A percentile compares a stretch with the other conserved stretches of the same genome.
These are phyloP conservation scores for Clonostachys sp. DNA, from an alignment of 2,329 filamentous ascomycete genomes.

Conservation along the genomic window DNA sequence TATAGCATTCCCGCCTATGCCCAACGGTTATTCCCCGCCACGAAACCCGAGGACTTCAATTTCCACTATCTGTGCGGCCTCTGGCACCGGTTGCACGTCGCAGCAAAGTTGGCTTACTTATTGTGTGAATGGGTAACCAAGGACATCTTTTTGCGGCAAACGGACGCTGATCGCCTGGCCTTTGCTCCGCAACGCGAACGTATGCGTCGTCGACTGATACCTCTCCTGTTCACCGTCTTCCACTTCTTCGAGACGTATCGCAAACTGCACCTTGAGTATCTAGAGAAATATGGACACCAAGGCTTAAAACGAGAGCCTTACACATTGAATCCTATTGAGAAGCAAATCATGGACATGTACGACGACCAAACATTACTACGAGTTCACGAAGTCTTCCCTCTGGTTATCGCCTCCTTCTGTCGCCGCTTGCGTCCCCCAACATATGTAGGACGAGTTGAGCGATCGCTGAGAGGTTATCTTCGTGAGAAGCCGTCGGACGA, in stretches of 20 bases:
- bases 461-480: conserved; percentile 58
- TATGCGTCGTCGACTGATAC: conserved; percentile 61
- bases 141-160: conserved; percentile 58
- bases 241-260: conserved; percentile 66
- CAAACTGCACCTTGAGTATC: conserved; percentile 51
- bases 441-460: conserved; percentile 59
- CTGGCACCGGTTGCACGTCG: conserved; percentile 62
- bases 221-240: conserved; percentile 60
- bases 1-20: conserved; percentile 58
- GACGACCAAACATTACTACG: conserved; percentile 57
- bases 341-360: conserved; percentile 59
- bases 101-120: conserved; percentile 55
- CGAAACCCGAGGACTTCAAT: conserved; percentile 37
- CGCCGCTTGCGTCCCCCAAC: conserved; percentile 58
- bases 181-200: conserved; percentile 58
- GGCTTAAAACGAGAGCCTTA: conserved; percentile 49
- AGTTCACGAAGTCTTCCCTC: conserved; percentile 60
- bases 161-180: conserved; percentile 46
- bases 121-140: conserved; percentile 63
- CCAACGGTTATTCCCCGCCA: conserved; percentile 50
- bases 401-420: conserved; percentile 61
- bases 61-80: conserved; percentile 60
- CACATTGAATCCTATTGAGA: conserved; percentile 59
- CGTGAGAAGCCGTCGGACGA: conserved; percentile 60
- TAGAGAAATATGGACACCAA: conserved; percentile 44